A percentile compares a stretch with the other conserved stretches of the same genome.
phyloP scores from a whole-genome alignment of 169 alveolate species.

The Eimeria zaria region DNA sequence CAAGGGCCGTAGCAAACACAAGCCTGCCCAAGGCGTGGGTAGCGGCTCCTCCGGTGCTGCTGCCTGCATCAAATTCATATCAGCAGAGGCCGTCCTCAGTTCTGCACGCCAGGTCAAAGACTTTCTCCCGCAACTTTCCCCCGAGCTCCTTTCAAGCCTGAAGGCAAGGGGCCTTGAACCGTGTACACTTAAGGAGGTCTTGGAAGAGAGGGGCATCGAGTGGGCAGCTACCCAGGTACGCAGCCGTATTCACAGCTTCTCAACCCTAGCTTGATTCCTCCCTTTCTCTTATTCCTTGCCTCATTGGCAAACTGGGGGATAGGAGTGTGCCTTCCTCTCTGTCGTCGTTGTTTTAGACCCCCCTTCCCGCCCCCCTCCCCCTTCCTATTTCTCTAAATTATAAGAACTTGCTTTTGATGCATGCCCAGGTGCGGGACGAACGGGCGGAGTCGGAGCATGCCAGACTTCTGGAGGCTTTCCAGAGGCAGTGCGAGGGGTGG shows the following conservation, averaged over 20 bases:
- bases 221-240: constrained; percentile 89
- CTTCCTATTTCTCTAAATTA: neutral
- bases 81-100: constrained; percentile 45
- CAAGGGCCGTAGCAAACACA: constrained; percentile 33
- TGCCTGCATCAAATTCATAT: constrained; percentile 22
- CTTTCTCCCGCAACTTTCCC: constrained; percentile 54
- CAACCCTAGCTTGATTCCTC: neutral
- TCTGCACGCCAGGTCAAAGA: constrained; percentile 53
- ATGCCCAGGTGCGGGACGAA: constrained; percentile 85
- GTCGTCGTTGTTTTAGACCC: neutral
- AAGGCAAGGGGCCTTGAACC: constrained; percentile 80
- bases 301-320: neutral
- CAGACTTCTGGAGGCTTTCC: constrained; percentile 84
- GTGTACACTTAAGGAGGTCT: constrained; percentile 87
- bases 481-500: constrained; percentile 89
- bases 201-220: constrained; percentile 84
- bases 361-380: neutral
- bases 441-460: constrained; percentile 86
- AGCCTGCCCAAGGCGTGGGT: neutral
- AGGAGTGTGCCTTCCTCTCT: neutral
- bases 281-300: neutral
- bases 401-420: neutral
- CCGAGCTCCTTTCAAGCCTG: constrained; percentile 42
- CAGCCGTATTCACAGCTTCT: neutral
- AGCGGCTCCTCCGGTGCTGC: constrained; percentile 8